Conservation (phyloP, 2,329 filamentous ascomycete species). For the Hypoxylon sp. region DNA sequence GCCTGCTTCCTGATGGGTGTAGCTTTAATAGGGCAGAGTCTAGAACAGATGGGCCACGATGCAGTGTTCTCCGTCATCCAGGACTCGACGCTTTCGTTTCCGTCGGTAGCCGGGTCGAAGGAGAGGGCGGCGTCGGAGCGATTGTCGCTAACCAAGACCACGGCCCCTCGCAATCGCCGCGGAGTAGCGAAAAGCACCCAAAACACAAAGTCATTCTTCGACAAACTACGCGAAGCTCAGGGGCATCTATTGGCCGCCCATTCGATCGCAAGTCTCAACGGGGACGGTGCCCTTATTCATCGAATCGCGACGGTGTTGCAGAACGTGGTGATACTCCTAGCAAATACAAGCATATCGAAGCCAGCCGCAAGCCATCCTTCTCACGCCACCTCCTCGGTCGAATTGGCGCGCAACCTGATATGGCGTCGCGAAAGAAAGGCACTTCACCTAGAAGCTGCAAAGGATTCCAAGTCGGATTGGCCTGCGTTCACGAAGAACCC, state of each 20-base stretch:
- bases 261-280: conserved; percentile 59
- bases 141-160: conserved; percentile 46
- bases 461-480: conserved; percentile 46
- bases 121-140: conserved; percentile 52
- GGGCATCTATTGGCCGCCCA: conserved; percentile 72
- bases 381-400: conserved; percentile 69
- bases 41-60: conserved; percentile 77
- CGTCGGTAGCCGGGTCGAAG: conserved; percentile 63
- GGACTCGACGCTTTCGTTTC: conserved; percentile 90
- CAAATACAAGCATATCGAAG: conserved; percentile 63
- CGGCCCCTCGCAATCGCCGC: conserved; percentile 47
- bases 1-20: conserved; percentile 71
- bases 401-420: conserved; percentile 74
- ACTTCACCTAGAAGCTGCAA: conserved; percentile 52
- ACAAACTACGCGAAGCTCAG: conserved; percentile 70
- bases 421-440: conserved; percentile 70
- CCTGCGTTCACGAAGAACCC: conserved; percentile 46
- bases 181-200: conserved; percentile 39
- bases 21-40: conserved; percentile 71
- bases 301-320: conserved; percentile 69
- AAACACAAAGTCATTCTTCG: conserved; percentile 58
- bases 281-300: conserved; percentile 68
- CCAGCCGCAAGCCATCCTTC: conserved; percentile 58
- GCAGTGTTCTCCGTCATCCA: conserved; percentile 89
- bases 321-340: conserved; percentile 70